phyloP scores from a whole-genome alignment of 768 basidiomycete genomes.

The Podaxis sp. region DNA sequence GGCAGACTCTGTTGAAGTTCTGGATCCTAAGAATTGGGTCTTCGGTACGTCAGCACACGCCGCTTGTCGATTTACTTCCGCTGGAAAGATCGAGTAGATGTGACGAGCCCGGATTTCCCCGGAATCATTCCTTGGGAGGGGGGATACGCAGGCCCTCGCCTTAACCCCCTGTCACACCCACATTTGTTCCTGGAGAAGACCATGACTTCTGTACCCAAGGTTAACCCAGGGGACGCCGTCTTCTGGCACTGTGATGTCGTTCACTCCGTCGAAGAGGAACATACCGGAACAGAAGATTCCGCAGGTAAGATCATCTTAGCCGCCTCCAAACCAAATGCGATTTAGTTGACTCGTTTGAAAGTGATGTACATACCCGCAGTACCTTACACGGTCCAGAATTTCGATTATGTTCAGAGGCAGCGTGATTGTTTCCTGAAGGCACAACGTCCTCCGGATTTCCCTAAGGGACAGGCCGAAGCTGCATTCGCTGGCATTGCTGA shows the following conservation, averaged over 20 bases:
- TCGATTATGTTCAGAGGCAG: slow-evolving; percentile 62
- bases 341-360: slow-evolving; percentile 22
- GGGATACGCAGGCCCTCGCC: slow-evolving; percentile 44
- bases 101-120: slow-evolving; percentile 50
- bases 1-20: slow-evolving; percentile 38
- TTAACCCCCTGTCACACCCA: slow-evolving; percentile 60
- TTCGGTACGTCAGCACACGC: slow-evolving; percentile 35
- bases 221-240: slow-evolving; percentile 74
- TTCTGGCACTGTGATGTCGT: slow-evolving; percentile 73
- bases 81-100: slow-evolving; percentile 32
- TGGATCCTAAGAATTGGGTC: slow-evolving; percentile 53
- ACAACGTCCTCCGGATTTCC: slow-evolving; percentile 73
- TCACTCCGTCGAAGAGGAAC: slow-evolving; percentile 50
- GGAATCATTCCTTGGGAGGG: slow-evolving; percentile 42
- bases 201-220: slow-evolving; percentile 71
- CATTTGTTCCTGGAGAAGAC: slow-evolving; percentile 62
- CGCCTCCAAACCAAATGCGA: neutral
- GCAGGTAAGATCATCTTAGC: slow-evolving; percentile 37
- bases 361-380: slow-evolving; percentile 83
- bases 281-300: slow-evolving; percentile 55
- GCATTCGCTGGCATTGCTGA: slow-evolving; percentile 35
- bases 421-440: slow-evolving; percentile 60
- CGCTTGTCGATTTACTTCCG: neutral
- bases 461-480: slow-evolving; percentile 39
- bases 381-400: slow-evolving; percentile 59